These are phyloP conservation scores for Aspergillus indologenus DNA, from an alignment of 495 filamentous ascomycete species.

Conservation along the genomic window DNA sequence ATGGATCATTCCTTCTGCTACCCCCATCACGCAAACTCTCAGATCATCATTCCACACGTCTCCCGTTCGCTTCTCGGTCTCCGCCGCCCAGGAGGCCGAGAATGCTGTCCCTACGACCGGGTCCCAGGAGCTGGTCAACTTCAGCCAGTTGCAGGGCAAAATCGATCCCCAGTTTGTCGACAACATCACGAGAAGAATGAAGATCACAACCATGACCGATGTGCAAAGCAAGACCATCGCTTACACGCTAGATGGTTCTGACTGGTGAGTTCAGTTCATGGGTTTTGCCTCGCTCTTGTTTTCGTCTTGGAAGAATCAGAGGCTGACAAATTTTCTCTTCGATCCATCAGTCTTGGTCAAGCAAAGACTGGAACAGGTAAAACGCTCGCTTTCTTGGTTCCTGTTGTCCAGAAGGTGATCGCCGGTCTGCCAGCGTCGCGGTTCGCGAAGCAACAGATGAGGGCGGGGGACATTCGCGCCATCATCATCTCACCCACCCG, in stretches of 20 bases:
- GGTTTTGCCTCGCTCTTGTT: not conserved
- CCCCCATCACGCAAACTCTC: conserved; percentile 17
- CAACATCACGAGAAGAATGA: conserved; percentile 70
- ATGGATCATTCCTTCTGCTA: conserved; percentile 26
- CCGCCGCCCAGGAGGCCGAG: conserved; percentile 17
- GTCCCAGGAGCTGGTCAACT: conserved; percentile 54
- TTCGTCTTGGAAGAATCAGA: conserved; percentile 11
- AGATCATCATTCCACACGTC: conserved; percentile 36
- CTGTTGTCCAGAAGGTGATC: conserved; percentile 70
- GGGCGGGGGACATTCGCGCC: conserved; percentile 69
- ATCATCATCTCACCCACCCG: conserved; percentile 93
- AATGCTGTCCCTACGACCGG: conserved; percentile 11
- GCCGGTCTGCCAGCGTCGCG: conserved; percentile 42
- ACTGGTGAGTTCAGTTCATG: conserved; percentile 60
- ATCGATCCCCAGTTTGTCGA: conserved; percentile 63
- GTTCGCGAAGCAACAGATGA: not conserved
- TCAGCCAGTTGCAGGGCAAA: conserved; percentile 65
- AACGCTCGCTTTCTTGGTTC: conserved; percentile 78
- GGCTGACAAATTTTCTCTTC: conserved; percentile 15
- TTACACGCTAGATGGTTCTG: conserved; percentile 68
- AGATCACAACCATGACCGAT: conserved; percentile 81
- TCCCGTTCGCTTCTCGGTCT: conserved; percentile 25
- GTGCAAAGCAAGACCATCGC: conserved; percentile 86
- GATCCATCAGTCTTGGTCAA: conserved; percentile 72
- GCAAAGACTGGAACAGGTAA: conserved; percentile 88